Evolutionary conservation across 2,329 filamentous ascomycete genomes (phyloP).

Genomic region (Colletotrichum sp.): DNA sequence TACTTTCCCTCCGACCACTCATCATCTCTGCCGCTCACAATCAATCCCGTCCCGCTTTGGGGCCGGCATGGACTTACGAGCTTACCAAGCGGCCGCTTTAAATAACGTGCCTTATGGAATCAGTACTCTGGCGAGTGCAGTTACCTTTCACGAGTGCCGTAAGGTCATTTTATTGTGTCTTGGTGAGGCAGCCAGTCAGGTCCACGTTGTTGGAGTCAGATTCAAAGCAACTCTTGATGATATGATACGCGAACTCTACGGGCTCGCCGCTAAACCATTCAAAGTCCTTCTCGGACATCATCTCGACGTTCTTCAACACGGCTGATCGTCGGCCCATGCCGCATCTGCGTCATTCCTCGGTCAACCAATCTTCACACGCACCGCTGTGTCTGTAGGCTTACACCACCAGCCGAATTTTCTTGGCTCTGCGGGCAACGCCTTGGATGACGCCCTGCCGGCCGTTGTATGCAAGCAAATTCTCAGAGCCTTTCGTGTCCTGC

Average conservation of each 20-base stretch:
- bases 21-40: not conserved
- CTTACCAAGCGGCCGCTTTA: slow-evolving; percentile 1
- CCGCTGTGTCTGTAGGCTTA: not conserved
- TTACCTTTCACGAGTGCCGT: not conserved
- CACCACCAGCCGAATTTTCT: not conserved
- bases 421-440: not conserved
- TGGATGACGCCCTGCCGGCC: slow-evolving; percentile 30
- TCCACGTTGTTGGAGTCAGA: not conserved
- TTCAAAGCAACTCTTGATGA: not conserved
- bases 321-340: not conserved
- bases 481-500: slow-evolving; percentile 45
- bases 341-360: not conserved
- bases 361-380: not conserved
- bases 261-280: not conserved
- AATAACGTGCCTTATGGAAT: slow-evolving; percentile 6
- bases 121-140: not conserved
- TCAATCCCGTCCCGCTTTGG: not conserved
- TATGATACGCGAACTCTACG: not conserved
- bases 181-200: not conserved
- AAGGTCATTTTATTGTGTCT: not conserved
- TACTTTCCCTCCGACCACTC: not conserved
- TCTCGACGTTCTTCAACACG: not conserved
- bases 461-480: slow-evolving; percentile 63
- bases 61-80: not conserved
- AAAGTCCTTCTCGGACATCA: not conserved